phyloP scores from a whole-genome alignment of 495 filamentous ascomycete genomes.

The Apodospora peruviana region DNA sequence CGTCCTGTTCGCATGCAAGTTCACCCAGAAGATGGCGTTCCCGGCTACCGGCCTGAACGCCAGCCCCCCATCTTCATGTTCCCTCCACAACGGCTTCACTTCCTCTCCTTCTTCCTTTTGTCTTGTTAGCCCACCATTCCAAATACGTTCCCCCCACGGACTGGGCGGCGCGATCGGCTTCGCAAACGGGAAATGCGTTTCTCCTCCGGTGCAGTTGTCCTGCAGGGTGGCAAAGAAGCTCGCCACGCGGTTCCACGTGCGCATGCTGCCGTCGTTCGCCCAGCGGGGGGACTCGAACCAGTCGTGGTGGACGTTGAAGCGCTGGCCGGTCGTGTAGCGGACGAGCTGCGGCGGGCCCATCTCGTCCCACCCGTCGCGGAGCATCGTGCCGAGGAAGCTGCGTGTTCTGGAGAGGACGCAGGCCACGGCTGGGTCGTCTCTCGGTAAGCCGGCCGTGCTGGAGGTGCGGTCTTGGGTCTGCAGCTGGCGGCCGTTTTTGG shows the following conservation, averaged over 20 bases:
- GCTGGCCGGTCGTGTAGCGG: slow-evolving; percentile 37
- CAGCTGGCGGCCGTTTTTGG: slow-evolving; percentile 30
- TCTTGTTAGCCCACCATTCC: slow-evolving; percentile 11
- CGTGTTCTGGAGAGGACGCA: slow-evolving; percentile 38
- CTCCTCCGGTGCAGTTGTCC: slow-evolving; percentile 35
- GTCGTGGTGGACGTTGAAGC: slow-evolving; percentile 44
- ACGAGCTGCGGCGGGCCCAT: slow-evolving; percentile 48
- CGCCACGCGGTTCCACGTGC: slow-evolving; percentile 37
- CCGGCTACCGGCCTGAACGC: slow-evolving; percentile 46
- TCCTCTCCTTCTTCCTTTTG: slow-evolving; percentile 1
- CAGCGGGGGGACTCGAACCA: slow-evolving; percentile 34
- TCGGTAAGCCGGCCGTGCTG: slow-evolving; percentile 36
- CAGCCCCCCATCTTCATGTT: slow-evolving; percentile 44
- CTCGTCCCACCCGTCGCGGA: slow-evolving; percentile 38
- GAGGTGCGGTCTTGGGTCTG: slow-evolving; percentile 37
- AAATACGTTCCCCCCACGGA: slow-evolving; percentile 14
- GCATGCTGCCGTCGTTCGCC: slow-evolving; percentile 23
- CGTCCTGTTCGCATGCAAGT: slow-evolving; percentile 41
- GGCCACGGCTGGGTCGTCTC: slow-evolving; percentile 32
- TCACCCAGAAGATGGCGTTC: slow-evolving; percentile 52
- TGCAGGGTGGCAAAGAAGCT: slow-evolving; percentile 46
- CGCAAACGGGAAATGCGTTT: slow-evolving; percentile 43
- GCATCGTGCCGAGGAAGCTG: slow-evolving; percentile 39
- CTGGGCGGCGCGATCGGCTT: slow-evolving; percentile 19
- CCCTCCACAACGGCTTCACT: slow-evolving; percentile 31